phyloP scores from a whole-genome alignment of 805 yeast genomes.

The Myxozyma udenii region DNA sequence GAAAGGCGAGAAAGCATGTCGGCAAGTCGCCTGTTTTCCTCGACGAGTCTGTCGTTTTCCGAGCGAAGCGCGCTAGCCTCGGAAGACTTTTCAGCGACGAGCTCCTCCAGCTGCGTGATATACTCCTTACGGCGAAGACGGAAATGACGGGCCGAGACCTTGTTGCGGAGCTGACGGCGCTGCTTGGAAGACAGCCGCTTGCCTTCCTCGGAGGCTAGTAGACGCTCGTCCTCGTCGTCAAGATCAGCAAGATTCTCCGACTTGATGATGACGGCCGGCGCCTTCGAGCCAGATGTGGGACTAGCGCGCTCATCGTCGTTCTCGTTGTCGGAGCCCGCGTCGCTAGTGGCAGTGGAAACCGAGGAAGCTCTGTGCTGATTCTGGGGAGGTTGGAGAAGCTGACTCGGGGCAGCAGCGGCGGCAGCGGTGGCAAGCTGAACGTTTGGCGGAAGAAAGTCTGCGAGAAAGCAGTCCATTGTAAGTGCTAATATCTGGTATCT shows the following conservation, averaged over 20 bases:
- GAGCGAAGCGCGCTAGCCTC: constrained; percentile 29
- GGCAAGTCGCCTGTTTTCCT: constrained; percentile 25
- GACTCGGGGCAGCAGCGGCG: background rate
- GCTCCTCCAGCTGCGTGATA: constrained; percentile 35
- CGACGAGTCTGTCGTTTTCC: constrained; percentile 24
- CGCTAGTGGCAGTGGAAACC: background rate
- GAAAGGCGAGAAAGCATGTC: constrained; percentile 18
- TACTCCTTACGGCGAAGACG: constrained; percentile 37
- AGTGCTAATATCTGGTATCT: too few relatives aligned
- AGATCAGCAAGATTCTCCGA: background rate
- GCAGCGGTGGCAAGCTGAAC: background rate
- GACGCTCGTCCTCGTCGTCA: constrained; percentile 37
- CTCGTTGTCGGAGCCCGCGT: constrained; percentile 16
- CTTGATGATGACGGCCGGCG: background rate
- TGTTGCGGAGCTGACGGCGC: constrained; percentile 37
- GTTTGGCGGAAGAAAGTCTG: too few relatives aligned
- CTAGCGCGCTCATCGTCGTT: background rate
- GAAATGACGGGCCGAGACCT: constrained; percentile 37
- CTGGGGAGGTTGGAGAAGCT: constrained; percentile 1
- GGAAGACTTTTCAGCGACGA: constrained; percentile 29
- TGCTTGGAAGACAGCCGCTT: constrained; percentile 34
- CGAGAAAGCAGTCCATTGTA: too few relatives aligned
- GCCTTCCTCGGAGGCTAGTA: constrained; percentile 35
- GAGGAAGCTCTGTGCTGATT: background rate
- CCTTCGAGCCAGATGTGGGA: background rate